These are phyloP conservation scores for Pichia sp. DNA, from an alignment of 1,139 yeast species.

Conservation along the genomic window DNA sequence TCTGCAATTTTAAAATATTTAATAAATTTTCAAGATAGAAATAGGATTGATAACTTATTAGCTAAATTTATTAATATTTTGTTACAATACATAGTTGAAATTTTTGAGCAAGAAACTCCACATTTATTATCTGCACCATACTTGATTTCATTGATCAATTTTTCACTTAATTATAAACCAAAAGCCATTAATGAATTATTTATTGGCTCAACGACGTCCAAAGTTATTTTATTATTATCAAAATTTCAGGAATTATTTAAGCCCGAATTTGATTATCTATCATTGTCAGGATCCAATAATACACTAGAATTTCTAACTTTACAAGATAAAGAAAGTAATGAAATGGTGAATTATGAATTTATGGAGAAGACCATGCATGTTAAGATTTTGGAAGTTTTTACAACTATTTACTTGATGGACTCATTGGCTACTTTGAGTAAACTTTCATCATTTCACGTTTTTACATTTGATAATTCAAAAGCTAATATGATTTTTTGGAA, in stretches of 20 bases:
- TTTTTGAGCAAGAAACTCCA: conserved; percentile 26
- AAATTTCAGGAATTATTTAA: conserved; percentile 22
- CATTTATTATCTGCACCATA: conserved; percentile 45
- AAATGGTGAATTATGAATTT: conserved; percentile 19
- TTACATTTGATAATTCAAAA: conserved; percentile 8
- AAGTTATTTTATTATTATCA: conserved; percentile 16
- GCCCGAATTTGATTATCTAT: conserved; percentile 24
- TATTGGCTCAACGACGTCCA: conserved; percentile 20
- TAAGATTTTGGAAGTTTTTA: conserved; percentile 43
- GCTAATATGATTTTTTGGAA: conserved; percentile 20
- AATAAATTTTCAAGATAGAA: conserved; percentile 35
- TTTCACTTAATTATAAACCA: conserved; percentile 49
- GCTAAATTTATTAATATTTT: conserved; percentile 37
- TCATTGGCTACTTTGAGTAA: conserved; percentile 39
- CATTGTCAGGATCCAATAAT: conserved; percentile 13
- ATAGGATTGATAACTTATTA: conserved; percentile 41
- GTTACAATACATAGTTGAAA: conserved; percentile 31
- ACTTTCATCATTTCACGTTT: conserved; percentile 20
- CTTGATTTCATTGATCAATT: conserved; percentile 46
- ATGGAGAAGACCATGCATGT: conserved; percentile 38
- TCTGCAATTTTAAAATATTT: conserved; percentile 32
- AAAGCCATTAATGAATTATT: conserved; percentile 43
- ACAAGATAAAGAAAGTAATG: conserved; percentile 11
- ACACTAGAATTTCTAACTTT: conserved; percentile 1
- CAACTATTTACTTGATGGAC: conserved; percentile 48